A percentile compares a stretch with the other conserved stretches of the same genome.
phyloP scores from a whole-genome alignment of 2,329 filamentous ascomycete species.

The Helminthosporium solani region DNA sequence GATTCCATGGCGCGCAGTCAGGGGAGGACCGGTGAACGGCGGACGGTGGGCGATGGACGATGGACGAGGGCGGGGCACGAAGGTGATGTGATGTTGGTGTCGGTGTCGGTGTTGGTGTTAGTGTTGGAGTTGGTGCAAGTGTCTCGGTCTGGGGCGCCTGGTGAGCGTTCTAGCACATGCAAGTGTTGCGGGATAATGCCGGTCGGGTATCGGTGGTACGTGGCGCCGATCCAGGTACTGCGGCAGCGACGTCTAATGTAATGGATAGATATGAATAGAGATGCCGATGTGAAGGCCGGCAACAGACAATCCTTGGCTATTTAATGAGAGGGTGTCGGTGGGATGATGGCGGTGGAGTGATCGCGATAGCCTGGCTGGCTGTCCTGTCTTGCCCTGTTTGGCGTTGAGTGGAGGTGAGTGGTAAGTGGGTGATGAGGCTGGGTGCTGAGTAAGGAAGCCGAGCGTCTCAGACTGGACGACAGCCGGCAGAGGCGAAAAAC shows the following conservation, averaged over 20 bases:
- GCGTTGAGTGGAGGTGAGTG: neutral
- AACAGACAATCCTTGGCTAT: neutral
- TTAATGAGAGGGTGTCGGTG: neutral
- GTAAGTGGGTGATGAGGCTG: neutral
- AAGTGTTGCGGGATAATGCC: conserved; percentile 12
- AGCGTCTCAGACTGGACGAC: neutral
- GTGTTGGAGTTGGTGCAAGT: too few relatives aligned
- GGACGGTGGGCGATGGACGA: too few relatives aligned
- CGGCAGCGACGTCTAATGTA: conserved; percentile 1
- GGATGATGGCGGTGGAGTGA: conserved; percentile 1
- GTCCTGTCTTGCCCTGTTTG: conserved; percentile 3
- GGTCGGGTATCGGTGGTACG: conserved; percentile 19
- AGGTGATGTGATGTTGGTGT: too few relatives aligned
- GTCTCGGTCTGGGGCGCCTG: neutral
- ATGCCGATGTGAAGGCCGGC: conserved; percentile 4
- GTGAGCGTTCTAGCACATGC: conserved; percentile 12
- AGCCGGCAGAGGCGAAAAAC: too few relatives aligned
- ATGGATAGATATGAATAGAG: too few relatives aligned
- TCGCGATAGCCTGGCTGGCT: conserved; percentile 14
- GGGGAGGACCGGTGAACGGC: conserved; percentile 1
- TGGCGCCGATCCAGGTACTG: conserved; percentile 11
- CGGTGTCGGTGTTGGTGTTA: too few relatives aligned
- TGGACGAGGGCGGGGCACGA: too few relatives aligned
- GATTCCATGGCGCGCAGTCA: conserved; percentile 50
- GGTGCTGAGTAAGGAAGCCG: conserved; percentile 8